Conservation (phyloP, 1,284 basidiomycete genomes). For the Cutaneotrichosporon mucoides region DNA sequence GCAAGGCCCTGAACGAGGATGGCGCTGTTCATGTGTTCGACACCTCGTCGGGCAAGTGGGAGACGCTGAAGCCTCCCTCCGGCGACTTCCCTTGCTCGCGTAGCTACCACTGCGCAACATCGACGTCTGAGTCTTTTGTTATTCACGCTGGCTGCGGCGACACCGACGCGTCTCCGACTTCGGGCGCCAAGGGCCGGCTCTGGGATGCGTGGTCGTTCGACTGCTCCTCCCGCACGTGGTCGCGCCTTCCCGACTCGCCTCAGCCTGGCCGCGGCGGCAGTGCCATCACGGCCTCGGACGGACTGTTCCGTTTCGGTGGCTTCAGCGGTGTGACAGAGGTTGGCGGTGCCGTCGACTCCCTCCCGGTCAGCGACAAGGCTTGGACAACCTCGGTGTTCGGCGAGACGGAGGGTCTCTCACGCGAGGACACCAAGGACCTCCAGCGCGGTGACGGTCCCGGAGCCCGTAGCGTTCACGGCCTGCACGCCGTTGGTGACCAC, state of each 20-base stretch:
- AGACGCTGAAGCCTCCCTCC: constrained; percentile 5
- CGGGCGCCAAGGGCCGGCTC: constrained; percentile 16
- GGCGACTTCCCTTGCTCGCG: constrained; percentile 18
- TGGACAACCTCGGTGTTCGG: constrained; percentile 11
- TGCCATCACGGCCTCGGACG: constrained; percentile 14
- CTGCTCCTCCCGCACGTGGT: constrained; percentile 14
- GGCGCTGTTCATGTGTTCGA: constrained; percentile 27
- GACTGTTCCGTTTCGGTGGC: constrained; percentile 30
- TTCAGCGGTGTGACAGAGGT: constrained; percentile 33
- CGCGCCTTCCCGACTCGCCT: constrained; percentile 23
- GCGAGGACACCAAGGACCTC: constrained; percentile 8
- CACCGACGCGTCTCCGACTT: too few species aligned
- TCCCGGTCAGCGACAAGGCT: constrained; percentile 5
- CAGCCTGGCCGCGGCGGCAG: constrained; percentile 26
- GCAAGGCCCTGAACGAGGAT: constrained; percentile 21
- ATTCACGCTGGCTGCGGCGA: constrained; percentile 25
- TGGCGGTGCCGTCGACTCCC: constrained; percentile 27
- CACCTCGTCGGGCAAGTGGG: constrained; percentile 16
- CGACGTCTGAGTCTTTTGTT: constrained; percentile 13
- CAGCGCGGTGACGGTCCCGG: constrained; percentile 15
- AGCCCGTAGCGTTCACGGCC: constrained; percentile 23
- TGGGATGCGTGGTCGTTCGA: constrained; percentile 31
- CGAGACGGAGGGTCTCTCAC: constrained; percentile 12
- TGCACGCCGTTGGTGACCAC: constrained; percentile 15
- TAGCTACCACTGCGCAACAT: constrained; percentile 22